phyloP scores from a whole-genome alignment of 495 filamentous ascomycete species.

The Talaromyces ruber region DNA sequence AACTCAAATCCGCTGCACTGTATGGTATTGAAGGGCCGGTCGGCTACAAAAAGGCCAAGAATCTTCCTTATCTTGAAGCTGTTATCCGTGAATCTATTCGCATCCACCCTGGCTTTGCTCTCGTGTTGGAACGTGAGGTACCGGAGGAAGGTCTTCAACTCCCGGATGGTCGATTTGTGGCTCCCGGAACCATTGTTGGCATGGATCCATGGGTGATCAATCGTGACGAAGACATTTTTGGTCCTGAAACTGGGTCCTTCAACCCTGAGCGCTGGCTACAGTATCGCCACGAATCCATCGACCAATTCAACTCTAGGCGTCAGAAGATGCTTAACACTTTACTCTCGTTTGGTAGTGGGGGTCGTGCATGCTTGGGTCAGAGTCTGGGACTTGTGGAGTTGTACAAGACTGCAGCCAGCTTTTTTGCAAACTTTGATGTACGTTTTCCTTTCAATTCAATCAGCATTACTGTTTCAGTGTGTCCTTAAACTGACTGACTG shows the following conservation, averaged over 20 bases:
- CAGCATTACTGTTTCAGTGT: not conserved
- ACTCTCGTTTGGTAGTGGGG: not conserved
- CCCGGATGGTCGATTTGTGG: constrained; percentile 30
- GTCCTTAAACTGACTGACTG: not conserved
- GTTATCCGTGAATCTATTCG: constrained; percentile 63
- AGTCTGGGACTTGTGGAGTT: not conserved
- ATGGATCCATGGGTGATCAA: constrained; percentile 55
- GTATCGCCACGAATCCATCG: not conserved
- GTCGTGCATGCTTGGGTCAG: not conserved
- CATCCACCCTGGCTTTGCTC: constrained; percentile 52
- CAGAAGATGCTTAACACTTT: not conserved
- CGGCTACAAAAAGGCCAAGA: constrained; percentile 10
- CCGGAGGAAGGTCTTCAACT: constrained; percentile 44
- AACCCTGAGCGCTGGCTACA: constrained; percentile 48
- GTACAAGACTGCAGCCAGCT: not conserved
- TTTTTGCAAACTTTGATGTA: not conserved
- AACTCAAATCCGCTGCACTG: constrained; percentile 13
- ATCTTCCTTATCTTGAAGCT: constrained; percentile 54
- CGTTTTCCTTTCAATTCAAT: not conserved
- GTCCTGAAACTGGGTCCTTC: constrained; percentile 42
- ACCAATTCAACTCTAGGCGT: not conserved
- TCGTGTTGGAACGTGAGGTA: constrained; percentile 58
- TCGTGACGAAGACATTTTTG: constrained; percentile 43
- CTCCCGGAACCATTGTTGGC: constrained; percentile 48
- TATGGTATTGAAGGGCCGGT: not conserved